phyloP scores from a whole-genome alignment of 1,284 basidiomycete genomes.

The Microbotryomycetes sp. region DNA sequence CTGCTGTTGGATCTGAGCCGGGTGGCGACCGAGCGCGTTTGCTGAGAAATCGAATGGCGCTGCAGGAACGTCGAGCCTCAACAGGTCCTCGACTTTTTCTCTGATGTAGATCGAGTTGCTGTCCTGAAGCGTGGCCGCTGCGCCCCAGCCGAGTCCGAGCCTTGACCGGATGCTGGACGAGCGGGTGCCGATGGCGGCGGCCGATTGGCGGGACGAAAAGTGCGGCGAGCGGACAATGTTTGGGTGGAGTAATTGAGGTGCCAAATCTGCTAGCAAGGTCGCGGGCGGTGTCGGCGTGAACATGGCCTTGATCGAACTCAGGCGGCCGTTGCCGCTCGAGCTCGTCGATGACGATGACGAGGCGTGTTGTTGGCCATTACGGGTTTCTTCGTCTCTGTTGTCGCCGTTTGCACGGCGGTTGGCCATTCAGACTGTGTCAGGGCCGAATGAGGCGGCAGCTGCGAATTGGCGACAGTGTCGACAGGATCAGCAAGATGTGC shows the following conservation, averaged over 20 bases:
- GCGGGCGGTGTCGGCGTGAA: conserved; percentile 11
- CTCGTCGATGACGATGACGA: no score
- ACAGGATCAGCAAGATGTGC: no score
- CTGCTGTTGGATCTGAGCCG: neutral
- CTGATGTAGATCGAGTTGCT: conserved; percentile 42
- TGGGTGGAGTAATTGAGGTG: conserved; percentile 55
- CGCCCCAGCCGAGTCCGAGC: conserved; percentile 46
- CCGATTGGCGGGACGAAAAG: conserved; percentile 5
- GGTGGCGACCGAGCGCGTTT: neutral
- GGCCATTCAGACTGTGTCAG: no score
- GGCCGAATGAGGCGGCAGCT: no score
- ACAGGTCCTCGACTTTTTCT: conserved; percentile 33
- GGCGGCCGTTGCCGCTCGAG: no score
- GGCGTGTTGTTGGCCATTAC: neutral
- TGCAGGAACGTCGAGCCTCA: conserved; percentile 27
- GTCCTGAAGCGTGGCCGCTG: conserved; percentile 55
- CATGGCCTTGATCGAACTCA: conserved; percentile 1
- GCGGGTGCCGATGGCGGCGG: neutral
- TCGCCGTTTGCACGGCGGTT: no score
- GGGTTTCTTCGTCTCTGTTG: neutral
- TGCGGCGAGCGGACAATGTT: conserved; percentile 48
- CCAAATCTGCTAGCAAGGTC: conserved; percentile 22
- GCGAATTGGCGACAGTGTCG: no score
- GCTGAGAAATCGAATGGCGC: conserved; percentile 20
- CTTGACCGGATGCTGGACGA: conserved; percentile 11